These are phyloP conservation scores for Peterozyma xylosa DNA, from an alignment of 805 yeast genomes.

Conservation along the genomic window DNA sequence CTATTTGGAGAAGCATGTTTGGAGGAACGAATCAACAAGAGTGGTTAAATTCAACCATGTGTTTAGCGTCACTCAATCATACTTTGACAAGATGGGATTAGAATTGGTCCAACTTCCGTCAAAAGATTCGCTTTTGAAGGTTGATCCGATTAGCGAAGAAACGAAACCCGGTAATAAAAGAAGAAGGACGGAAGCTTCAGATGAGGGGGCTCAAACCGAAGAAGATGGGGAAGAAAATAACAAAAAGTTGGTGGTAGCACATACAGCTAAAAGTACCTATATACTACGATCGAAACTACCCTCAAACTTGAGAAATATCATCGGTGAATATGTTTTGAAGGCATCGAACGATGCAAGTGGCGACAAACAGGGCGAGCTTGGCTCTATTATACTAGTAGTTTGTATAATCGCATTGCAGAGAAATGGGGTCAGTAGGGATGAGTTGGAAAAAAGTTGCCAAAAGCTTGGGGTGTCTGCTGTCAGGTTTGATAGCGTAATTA, in stretches of 20 bases:
- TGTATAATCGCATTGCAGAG: constrained; percentile 18
- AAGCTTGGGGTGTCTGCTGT: constrained; percentile 12
- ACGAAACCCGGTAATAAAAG: background rate
- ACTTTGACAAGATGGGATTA: constrained; percentile 16
- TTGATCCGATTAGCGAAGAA: background rate
- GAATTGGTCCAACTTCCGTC: constrained; percentile 18
- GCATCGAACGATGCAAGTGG: constrained; percentile 14
- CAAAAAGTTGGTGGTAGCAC: background rate
- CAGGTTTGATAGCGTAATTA: constrained; percentile 2
- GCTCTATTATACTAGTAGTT: constrained; percentile 19
- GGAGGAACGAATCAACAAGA: constrained; percentile 15
- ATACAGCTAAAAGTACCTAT: constrained; percentile 15
- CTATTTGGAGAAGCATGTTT: constrained; percentile 18
- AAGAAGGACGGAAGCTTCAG: background rate
- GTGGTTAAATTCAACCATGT: constrained; percentile 14
- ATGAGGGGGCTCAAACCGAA: background rate
- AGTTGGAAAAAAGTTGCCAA: constrained; percentile 20
- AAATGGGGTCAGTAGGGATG: constrained; percentile 19
- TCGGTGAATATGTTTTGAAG: constrained; percentile 12
- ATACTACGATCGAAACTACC: constrained; percentile 17
- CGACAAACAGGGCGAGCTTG: constrained; percentile 17
- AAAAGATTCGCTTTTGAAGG: background rate
- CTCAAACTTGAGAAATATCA: constrained; percentile 13
- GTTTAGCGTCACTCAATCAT: constrained; percentile 10
- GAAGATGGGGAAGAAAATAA: constrained; percentile 1